phyloP scores from a whole-genome alignment of 768 basidiomycete genomes.

The Multifurca ochricompacta region DNA sequence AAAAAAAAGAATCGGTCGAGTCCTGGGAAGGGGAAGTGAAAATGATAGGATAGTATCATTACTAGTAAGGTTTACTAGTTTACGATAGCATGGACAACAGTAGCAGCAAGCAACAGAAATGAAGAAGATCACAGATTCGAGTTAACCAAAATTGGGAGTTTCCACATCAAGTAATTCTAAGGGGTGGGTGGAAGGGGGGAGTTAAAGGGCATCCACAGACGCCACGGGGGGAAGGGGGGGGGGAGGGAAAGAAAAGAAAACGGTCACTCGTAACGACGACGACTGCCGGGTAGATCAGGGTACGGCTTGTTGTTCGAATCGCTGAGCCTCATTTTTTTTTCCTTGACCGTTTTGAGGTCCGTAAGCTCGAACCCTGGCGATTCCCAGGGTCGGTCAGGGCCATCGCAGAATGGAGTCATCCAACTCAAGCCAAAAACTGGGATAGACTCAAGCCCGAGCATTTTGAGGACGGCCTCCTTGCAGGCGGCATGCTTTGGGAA shows the following conservation, averaged over 20 bases:
- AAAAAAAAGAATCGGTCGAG: not conserved
- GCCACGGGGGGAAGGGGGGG: not conserved
- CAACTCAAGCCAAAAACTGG: not conserved
- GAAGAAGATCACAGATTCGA: not conserved
- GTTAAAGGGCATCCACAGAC: not conserved
- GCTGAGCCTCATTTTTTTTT: not conserved
- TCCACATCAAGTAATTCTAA: not conserved
- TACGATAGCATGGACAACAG: too few relatives aligned
- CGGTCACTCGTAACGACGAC: constrained; percentile 11
- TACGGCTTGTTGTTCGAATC: not conserved
- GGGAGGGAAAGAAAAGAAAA: not conserved
- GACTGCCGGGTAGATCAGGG: not conserved
- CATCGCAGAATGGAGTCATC: constrained; percentile 6
- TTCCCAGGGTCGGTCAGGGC: constrained; percentile 12
- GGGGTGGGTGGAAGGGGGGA: not conserved
- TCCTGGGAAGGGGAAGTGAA: not conserved
- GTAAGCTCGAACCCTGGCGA: not conserved
- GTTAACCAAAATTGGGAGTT: constrained; percentile 10
- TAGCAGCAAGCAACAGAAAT: constrained; percentile 5
- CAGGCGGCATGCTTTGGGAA: not conserved
- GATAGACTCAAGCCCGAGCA: not conserved
- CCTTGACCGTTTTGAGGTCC: constrained; percentile 5
- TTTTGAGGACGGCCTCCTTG: not conserved
- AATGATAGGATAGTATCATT: not conserved
- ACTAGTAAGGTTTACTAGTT: constrained; percentile 8